Percentiles rank a stretch among this genome's conserved stretches.
Conservation (phyloP, 75 land plant genomes). For the Pseudotsuga menziesii region DNA sequence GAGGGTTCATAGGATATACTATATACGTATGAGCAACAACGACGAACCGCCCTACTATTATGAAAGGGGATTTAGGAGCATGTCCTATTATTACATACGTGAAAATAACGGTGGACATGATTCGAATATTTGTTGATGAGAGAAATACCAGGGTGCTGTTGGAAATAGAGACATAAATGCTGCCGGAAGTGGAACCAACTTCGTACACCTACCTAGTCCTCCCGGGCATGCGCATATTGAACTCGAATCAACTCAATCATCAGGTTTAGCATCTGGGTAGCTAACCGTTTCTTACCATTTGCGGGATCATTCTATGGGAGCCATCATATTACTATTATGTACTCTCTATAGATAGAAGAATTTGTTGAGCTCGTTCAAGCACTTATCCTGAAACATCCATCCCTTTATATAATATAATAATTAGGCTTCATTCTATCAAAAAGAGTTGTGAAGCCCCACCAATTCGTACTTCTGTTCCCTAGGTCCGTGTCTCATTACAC, state of each 20-base stretch:
- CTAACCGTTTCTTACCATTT: too few relatives aligned
- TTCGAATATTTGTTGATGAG: too few relatives aligned
- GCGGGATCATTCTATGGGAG: too few relatives aligned
- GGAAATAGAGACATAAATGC: background rate
- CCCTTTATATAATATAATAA: background rate
- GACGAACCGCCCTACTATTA: too few relatives aligned
- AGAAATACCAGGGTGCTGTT: background rate
- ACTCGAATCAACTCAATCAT: slow-evolving; percentile 3
- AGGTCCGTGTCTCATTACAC: background rate
- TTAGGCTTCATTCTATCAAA: background rate
- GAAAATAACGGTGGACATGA: too few relatives aligned
- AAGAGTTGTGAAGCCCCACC: slow-evolving; percentile 6
- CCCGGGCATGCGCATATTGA: background rate
- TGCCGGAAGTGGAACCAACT: background rate
- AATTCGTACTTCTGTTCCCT: slow-evolving; percentile 1
- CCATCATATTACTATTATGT: too few relatives aligned
- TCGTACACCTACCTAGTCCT: background rate
- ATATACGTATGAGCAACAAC: too few relatives aligned
- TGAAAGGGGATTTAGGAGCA: too few relatives aligned
- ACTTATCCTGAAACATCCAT: slow-evolving; percentile 4
- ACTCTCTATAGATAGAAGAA: too few relatives aligned
- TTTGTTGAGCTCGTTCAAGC: background rate
- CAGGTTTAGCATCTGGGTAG: background rate
- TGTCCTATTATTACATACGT: too few relatives aligned
- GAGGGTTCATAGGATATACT: too few relatives aligned